A percentile compares a stretch with the other conserved stretches of the same genome.
These are phyloP conservation scores for Eustoma russellianum DNA, from an alignment of 257 asterid species.

Conservation along the genomic window DNA sequence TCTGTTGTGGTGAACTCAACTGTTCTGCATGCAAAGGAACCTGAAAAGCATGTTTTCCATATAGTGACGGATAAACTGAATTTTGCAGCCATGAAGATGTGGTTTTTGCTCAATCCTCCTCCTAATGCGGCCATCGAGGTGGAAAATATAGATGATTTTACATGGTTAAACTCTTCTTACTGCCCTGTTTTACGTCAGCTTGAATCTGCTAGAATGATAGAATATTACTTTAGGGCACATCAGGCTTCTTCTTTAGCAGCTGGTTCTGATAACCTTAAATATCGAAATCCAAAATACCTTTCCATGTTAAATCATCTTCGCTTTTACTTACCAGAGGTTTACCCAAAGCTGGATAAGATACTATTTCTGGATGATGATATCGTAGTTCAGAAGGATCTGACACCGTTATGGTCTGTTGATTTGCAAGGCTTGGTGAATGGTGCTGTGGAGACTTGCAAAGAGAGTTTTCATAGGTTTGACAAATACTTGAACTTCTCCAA, in stretches of 20 bases:
- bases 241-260: constrained; percentile 62
- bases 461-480: constrained; percentile 92
- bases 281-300: constrained; percentile 87
- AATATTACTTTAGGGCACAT: constrained; percentile 90
- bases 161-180: constrained; percentile 89
- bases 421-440: constrained; percentile 92
- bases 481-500: constrained; percentile 86
- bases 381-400: constrained; percentile 89
- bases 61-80: constrained; percentile 89
- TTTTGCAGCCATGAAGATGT: constrained; percentile 91
- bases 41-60: constrained; percentile 82
- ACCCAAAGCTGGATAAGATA: constrained; percentile 74
- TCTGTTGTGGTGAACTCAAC: constrained; percentile 92
- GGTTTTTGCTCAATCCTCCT: constrained; percentile 86
- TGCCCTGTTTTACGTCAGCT: constrained; percentile 95
- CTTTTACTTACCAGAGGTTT: constrained; percentile 91
- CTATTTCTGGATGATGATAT: constrained; percentile 91
- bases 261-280: constrained; percentile 81
- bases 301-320: constrained; percentile 96
- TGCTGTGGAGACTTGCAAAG: constrained; percentile 93
- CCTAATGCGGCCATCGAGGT: constrained; percentile 61
- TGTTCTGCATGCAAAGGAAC: constrained; percentile 68
- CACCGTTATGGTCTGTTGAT: constrained; percentile 78
- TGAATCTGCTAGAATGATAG: constrained; percentile 88
- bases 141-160: constrained; percentile 78